Base-by-base conservation (phyloP, 2,329 filamentous ascomycete genomes). In the Hypocrella siamensis region DNA sequence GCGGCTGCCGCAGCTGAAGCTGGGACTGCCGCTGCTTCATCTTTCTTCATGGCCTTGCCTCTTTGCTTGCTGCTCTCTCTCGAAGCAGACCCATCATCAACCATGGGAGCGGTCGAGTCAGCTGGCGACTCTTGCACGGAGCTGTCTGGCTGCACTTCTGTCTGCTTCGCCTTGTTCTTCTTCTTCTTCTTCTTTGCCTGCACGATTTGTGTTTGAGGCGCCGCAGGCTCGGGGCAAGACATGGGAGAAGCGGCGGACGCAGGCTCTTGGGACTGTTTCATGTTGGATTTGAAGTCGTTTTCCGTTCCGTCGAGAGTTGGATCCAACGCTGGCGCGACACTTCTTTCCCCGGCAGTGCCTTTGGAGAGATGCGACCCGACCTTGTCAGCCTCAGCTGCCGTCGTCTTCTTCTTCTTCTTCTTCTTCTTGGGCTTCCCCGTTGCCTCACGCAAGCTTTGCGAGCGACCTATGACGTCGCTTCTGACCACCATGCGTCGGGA, bases 401-500 rank as follows among this genome's bases (percentile, higher is more conserved):
- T n/a, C n/a, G n/a, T n/a, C n/a, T 8, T n/a, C 25, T 51, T 43
- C 39, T 55, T 42, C 25, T 62, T 61, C 40, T 58, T 66, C 37
- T 56, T 62, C 39, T 50, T 64, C 31, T 45, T 52, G 4, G 54
- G 52, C 30, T 53, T 57, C 21, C 62, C 57, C 0, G 56, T 47
- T 12, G 52, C 40, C 14, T 63, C 52, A 17, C 52, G 46, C 4
- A 61, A 43, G 19, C 45, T 51, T 33, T 63, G 56, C 31, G 67
- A 60, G 28, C 52, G 52, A 31, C 49, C 60, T 40, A 57, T 28
- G 14, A 67, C 39, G 17, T 66, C 55, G 5, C 46, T 48, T 32
- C 40, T 61, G 3, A 65, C 61, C 4, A 77, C 59, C 60, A 76
- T 73, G 36, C 73, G 66, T 40, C 73, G 62, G 12, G 74, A 75